phyloP scores from a whole-genome alignment of 1,284 basidiomycete species.

The Bothia castanella region DNA sequence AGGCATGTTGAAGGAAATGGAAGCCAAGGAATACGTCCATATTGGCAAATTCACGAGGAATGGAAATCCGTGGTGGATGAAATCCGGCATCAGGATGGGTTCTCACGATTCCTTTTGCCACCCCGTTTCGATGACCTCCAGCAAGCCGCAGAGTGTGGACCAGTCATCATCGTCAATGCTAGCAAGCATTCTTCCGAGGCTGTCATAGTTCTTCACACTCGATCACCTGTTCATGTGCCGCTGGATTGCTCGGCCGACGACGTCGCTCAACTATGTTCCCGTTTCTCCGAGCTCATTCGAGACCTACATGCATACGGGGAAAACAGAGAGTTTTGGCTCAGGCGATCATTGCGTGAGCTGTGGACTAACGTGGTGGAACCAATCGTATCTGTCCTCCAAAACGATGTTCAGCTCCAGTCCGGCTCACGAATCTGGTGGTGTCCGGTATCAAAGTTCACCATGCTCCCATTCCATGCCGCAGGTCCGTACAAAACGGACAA shows the following conservation, averaged over 20 bases:
- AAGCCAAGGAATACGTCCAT: background rate
- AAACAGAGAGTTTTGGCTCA: too few species aligned
- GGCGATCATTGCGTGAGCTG: too few species aligned
- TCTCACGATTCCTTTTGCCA: slow-evolving; percentile 22
- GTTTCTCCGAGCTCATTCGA: too few species aligned
- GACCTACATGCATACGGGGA: too few species aligned
- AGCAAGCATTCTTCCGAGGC: slow-evolving; percentile 23
- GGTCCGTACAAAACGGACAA: background rate
- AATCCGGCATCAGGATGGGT: slow-evolving; percentile 20
- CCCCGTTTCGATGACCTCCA: slow-evolving; percentile 22
- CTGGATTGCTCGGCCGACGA: too few species aligned
- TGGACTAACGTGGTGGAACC: too few species aligned
- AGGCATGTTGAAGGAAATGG: background rate
- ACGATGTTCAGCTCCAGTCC: slow-evolving; percentile 1
- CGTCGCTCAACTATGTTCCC: background rate
- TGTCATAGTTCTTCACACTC: slow-evolving; percentile 20
- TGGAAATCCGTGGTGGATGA: slow-evolving; percentile 13
- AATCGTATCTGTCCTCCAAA: background rate
- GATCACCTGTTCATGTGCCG: slow-evolving; percentile 11
- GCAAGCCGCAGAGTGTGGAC: slow-evolving; percentile 27
- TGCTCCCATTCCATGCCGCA: too few species aligned
- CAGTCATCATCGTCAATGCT: slow-evolving; percentile 33
- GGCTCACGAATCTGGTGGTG: too few species aligned
- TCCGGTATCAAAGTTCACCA: too few species aligned
- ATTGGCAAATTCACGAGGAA: too few species aligned